Conservation (phyloP, 805 yeast genomes). For the Nakazawaea ishiwadae region DNA sequence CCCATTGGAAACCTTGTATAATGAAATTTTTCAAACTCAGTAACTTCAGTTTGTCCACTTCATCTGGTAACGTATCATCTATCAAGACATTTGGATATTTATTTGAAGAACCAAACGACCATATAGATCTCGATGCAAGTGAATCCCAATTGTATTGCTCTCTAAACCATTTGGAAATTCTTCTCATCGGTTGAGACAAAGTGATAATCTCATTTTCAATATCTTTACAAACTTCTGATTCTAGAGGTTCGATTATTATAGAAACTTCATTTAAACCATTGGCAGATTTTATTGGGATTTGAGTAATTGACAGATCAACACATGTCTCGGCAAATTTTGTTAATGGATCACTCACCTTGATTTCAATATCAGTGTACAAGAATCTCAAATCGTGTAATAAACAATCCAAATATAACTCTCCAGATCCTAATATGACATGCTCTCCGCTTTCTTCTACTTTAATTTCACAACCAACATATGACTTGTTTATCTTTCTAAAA, state of each 20-base stretch:
- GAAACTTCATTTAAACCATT: conserved; percentile 56
- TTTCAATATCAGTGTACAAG: conserved; percentile 57
- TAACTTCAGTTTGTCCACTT: conserved; percentile 54
- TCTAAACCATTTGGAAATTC: conserved; percentile 51
- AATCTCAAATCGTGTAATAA: conserved; percentile 70
- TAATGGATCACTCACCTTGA: conserved; percentile 83
- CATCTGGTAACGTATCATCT: conserved; percentile 74
- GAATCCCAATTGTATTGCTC: conserved; percentile 74
- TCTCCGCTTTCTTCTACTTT: conserved; percentile 89
- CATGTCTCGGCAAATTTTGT: conserved; percentile 79
- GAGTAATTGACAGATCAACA: conserved; percentile 57
- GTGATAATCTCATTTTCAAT: conserved; percentile 44
- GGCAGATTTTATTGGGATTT: conserved; percentile 56
- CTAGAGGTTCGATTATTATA: conserved; percentile 72
- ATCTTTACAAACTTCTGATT: conserved; percentile 47
- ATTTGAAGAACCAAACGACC: conserved; percentile 68
- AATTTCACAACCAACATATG: conserved; percentile 64
- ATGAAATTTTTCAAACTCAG: conserved; percentile 47
- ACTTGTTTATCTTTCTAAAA: conserved; percentile 52
- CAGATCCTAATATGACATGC: conserved; percentile 72
- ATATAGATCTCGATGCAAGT: conserved; percentile 72
- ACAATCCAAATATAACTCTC: conserved; percentile 86
- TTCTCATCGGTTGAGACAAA: conserved; percentile 21
- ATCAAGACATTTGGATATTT: conserved; percentile 44
- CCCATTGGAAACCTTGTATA: conserved; percentile 80